Evolutionary conservation across 768 basidiomycete species (phyloP).

Genomic region (Lyophyllum decastes): DNA sequence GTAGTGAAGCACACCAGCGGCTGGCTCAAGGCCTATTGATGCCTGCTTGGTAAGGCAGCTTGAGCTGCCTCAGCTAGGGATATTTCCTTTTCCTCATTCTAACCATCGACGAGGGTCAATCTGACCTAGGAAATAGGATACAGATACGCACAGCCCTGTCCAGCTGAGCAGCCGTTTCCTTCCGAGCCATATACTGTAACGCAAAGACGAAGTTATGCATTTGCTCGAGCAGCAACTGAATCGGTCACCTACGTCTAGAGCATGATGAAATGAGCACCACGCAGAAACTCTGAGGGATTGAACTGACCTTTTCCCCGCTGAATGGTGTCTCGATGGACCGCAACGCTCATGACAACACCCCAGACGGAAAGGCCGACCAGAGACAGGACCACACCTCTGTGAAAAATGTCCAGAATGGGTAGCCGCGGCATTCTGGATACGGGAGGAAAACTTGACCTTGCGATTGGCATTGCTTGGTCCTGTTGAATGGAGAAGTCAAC

Average conservation of each 20-base stretch:
- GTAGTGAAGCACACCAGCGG: no score
- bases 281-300: background rate
- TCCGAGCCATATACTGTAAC: constrained; percentile 33
- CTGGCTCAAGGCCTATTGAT: background rate
- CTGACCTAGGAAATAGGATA: background rate
- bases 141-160: constrained; percentile 31
- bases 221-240: background rate
- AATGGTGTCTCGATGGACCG: constrained; percentile 56
- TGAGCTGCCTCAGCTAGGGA: constrained; percentile 43
- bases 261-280: constrained; percentile 2
- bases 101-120: background rate
- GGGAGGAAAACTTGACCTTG: background rate
- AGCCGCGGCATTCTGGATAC: constrained; percentile 21
- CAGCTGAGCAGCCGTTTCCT: constrained; percentile 25
- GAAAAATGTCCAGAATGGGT: constrained; percentile 46
- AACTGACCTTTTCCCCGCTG: constrained; percentile 55
- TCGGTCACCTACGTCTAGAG: constrained; percentile 31
- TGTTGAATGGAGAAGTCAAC: constrained; percentile 2
- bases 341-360: constrained; percentile 52
- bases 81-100: constrained; percentile 42
- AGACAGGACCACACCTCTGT: constrained; percentile 55
- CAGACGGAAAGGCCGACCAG: constrained; percentile 53
- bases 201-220: background rate
- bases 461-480: background rate
- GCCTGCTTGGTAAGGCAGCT: constrained; percentile 23